Conservation (phyloP, 257 asterid genomes). For the Solanum pinnatisectum region DNA sequence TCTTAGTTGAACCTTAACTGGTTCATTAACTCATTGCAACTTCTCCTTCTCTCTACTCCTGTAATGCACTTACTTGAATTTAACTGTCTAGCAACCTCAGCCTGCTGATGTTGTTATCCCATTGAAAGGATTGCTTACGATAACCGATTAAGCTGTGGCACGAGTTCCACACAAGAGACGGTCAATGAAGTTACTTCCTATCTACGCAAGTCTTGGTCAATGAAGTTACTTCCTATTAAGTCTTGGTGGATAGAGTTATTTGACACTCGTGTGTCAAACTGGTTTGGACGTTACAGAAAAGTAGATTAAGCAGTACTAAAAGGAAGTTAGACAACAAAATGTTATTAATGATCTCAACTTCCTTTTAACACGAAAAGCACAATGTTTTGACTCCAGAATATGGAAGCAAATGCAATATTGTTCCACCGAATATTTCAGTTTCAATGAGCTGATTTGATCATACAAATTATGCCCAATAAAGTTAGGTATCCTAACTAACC, state of each 20-base stretch:
- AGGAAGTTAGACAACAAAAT: neutral
- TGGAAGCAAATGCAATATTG: neutral
- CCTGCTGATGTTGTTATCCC: neutral
- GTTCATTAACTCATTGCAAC: neutral
- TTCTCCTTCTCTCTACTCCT: neutral
- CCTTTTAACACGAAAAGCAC: neutral
- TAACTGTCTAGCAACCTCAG: neutral
- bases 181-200: neutral
- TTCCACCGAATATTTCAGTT: neutral
- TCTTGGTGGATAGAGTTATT: neutral
- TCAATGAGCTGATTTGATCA: neutral
- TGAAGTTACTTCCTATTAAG: neutral
- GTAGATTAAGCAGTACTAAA: neutral
- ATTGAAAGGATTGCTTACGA: neutral
- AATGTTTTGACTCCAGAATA: neutral
- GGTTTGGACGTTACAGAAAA: neutral
- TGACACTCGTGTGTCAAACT: neutral
- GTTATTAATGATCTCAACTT: neutral
- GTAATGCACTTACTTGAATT: neutral
- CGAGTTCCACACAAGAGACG: neutral
- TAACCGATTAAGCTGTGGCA: neutral
- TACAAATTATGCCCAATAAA: neutral
- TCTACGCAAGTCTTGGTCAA: neutral
- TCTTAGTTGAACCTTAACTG: neutral
- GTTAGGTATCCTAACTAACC: neutral